Evolutionary conservation across 2,329 filamentous ascomycete species (phyloP).

Genomic region (Cladosporium austrohemisphaericum): DNA sequence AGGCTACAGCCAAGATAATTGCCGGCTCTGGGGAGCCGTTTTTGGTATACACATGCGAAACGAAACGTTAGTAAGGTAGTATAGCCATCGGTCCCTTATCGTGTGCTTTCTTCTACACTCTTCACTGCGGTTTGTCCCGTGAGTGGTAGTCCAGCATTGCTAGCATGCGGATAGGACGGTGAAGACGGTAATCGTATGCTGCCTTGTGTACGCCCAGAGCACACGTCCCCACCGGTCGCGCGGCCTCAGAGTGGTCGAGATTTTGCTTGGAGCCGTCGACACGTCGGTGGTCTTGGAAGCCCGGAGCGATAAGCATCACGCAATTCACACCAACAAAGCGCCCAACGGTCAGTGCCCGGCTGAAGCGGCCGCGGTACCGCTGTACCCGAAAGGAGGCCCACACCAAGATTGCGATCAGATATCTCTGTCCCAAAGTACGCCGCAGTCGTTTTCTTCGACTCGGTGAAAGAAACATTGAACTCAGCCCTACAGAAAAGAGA

Average conservation of each 20-base stretch:
- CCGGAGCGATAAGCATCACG: conserved; percentile 5
- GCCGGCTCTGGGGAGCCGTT: too few relatives aligned
- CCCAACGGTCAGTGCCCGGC: neutral
- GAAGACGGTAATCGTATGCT: neutral
- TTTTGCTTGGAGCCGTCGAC: too few relatives aligned
- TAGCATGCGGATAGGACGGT: conserved; percentile 4
- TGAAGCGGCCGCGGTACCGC: conserved; percentile 3
- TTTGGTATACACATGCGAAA: too few relatives aligned
- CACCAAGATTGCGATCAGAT: neutral
- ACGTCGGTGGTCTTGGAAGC: neutral
- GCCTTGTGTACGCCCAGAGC: neutral
- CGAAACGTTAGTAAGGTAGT: too few relatives aligned
- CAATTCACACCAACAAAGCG: neutral
- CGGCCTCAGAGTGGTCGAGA: too few relatives aligned
- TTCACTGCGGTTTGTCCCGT: too few relatives aligned
- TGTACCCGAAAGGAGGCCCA: conserved; percentile 5
- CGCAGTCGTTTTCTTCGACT: neutral
- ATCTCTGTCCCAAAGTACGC: neutral
- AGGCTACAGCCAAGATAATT: too few relatives aligned
- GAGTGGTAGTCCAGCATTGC: too few relatives aligned
- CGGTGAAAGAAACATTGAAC: neutral
- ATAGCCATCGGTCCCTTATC: too few relatives aligned
- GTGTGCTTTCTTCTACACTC: conserved; percentile 7
- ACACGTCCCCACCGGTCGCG: neutral
- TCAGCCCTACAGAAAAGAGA: neutral